These are phyloP conservation scores for Arthroderma sp. DNA, from an alignment of 2,329 filamentous ascomycete species.

Conservation along the genomic window DNA sequence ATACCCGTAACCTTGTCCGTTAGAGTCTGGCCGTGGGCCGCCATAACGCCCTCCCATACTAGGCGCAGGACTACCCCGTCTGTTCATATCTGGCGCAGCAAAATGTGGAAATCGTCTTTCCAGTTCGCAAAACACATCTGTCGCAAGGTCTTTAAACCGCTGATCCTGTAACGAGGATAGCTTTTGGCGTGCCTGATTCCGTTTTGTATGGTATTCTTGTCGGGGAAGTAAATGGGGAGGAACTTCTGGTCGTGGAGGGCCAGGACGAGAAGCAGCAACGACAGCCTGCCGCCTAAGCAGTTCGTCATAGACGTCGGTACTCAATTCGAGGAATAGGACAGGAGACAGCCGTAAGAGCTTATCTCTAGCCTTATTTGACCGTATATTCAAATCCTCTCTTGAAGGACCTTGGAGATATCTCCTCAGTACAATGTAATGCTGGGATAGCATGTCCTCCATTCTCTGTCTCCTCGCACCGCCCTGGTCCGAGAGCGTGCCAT, in stretches of 20 bases:
- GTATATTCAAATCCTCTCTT: constrained; percentile 61
- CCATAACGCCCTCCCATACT: constrained; percentile 30
- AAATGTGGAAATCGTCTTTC: constrained; percentile 83
- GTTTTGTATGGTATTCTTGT: constrained; percentile 83
- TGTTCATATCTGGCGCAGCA: constrained; percentile 53
- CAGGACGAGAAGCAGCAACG: constrained; percentile 32
- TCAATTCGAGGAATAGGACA: constrained; percentile 93
- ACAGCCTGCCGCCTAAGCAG: constrained; percentile 70
- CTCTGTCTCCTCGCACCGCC: constrained; percentile 48
- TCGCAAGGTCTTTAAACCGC: constrained; percentile 81
- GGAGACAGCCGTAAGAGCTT: constrained; percentile 81
- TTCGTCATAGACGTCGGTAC: constrained; percentile 95
- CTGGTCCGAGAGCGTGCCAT: constrained; percentile 57
- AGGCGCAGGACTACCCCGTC: constrained; percentile 54
- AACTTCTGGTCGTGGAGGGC: constrained; percentile 35
- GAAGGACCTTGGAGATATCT: constrained; percentile 56
- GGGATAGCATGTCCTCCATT: constrained; percentile 58
- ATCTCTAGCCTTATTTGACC: constrained; percentile 81
- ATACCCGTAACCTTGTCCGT: constrained; percentile 18
- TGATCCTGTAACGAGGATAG: constrained; percentile 77
- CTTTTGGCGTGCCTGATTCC: constrained; percentile 94
- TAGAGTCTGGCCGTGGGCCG: constrained; percentile 17
- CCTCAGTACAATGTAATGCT: constrained; percentile 73
- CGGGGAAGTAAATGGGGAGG: constrained; percentile 73
- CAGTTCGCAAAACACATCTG: constrained; percentile 90